These are phyloP conservation scores for Cystobasidiaceae sp. DNA, from an alignment of 1,284 basidiomycete species.

Conservation along the genomic window DNA sequence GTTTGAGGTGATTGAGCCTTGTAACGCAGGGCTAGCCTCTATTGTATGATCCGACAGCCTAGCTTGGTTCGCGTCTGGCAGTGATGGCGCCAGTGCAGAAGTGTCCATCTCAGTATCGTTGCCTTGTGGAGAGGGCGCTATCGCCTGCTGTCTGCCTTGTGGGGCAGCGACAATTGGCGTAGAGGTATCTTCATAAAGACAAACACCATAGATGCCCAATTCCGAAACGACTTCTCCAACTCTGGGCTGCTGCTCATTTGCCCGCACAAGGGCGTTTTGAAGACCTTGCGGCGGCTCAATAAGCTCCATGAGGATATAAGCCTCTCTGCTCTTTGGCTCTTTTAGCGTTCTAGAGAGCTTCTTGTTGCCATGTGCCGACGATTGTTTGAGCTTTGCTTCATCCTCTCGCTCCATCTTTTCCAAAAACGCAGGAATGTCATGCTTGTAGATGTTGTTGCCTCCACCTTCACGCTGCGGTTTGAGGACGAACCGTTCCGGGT, in stretches of 20 bases:
- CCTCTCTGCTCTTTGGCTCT: slow-evolving; percentile 47
- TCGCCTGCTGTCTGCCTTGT: slow-evolving; percentile 31
- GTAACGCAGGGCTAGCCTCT: not conserved
- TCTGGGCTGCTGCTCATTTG: slow-evolving; percentile 50
- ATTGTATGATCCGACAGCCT: not conserved
- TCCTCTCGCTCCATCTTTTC: slow-evolving; percentile 57
- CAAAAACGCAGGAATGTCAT: slow-evolving; percentile 72
- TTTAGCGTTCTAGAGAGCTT: not conserved
- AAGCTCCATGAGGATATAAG: slow-evolving; percentile 91
- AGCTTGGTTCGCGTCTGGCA: not conserved
- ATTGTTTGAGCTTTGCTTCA: slow-evolving; percentile 40
- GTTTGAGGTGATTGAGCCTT: slow-evolving; percentile 2
- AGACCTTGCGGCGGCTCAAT: slow-evolving; percentile 68
- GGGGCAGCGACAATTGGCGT: slow-evolving; percentile 37
- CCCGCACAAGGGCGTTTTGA: slow-evolving; percentile 68
- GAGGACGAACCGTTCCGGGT: slow-evolving; percentile 64
- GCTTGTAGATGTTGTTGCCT: slow-evolving; percentile 90
- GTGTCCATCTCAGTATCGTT: not conserved
- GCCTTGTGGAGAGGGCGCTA: not conserved
- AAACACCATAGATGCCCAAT: slow-evolving; percentile 85
- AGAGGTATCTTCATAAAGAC: slow-evolving; percentile 57
- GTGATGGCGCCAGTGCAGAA: not conserved
- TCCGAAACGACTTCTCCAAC: slow-evolving; percentile 75
- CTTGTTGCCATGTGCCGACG: slow-evolving; percentile 22
- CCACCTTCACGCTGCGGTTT: slow-evolving; percentile 97